Evolutionary conservation across 768 basidiomycete genomes (phyloP), one percentile per base, ranked within the genome.

Genomic region (Suillus paluster): DNA sequence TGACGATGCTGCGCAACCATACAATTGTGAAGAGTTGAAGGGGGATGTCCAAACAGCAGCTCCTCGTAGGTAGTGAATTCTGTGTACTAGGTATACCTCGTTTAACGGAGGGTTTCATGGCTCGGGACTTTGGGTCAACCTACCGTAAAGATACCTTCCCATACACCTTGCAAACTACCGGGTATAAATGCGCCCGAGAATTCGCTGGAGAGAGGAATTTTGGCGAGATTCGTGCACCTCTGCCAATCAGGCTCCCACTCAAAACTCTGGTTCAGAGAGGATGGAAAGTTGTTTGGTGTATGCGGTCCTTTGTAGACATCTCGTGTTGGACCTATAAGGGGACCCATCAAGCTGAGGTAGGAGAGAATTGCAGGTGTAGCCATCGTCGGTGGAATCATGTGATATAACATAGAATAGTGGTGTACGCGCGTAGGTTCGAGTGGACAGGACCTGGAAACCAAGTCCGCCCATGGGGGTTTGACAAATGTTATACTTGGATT

Each of bases 21-120:
- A 49, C 90, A 89, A 46, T 86, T 84, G 66, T 91, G 86, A n/a
- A 97, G 76, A 10, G 83, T 79, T 0, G 82, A 73, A 4, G 92
- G 90, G 5, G 84, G 75, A 0, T 80, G 88, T 21, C 91, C 93
- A 8, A 83, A 80, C n/a, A 92, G 80, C 61, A 96, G 80, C 23
- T 84, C 83, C 25, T 90, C 88, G 69, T 97, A 98, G 8, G 90
- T 88, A 42, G 86, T 85, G 71, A 97, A 98, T 66, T 94, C 91
- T 21, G 86, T 87, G 68, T 91, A 94, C 91, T 93, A 53, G 48
- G 42, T 57, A 42, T 19, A 11, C 19, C 25, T 68, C 45, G 46
- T 58, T 49, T 39, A 55, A 38, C 36, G 48, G 11, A 38, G 11
- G 27, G 50, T 56, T n/a, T 27, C 50, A 57, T 9, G 2, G 6